phyloP scores from a whole-genome alignment of 352 stramenopile species.

The Phytophthora chlamydospora region DNA sequence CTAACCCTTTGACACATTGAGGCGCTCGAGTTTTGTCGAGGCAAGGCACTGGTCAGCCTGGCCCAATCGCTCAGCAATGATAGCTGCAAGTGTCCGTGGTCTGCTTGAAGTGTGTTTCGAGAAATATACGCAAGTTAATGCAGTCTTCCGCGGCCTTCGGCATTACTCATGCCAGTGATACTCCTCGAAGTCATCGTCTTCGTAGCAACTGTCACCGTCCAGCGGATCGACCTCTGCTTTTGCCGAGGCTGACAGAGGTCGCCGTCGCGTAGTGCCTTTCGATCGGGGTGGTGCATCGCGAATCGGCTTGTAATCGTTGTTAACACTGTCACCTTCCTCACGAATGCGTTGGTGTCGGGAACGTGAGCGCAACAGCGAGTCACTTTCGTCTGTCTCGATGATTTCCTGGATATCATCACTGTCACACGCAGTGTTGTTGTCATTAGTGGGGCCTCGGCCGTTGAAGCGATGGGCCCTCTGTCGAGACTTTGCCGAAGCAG shows the following conservation, averaged over 20 bases:
- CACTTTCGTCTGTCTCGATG: slow-evolving; percentile 66
- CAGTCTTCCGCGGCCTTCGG: no score
- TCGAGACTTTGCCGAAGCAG: slow-evolving; percentile 28
- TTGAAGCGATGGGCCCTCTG: slow-evolving; percentile 5
- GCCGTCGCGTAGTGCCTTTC: slow-evolving; percentile 17
- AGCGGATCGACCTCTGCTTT: slow-evolving; percentile 41
- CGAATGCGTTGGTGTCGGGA: slow-evolving; percentile 4
- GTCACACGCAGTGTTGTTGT: slow-evolving; percentile 62
- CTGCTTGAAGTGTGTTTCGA: no score
- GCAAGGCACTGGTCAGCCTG: slow-evolving; percentile 27
- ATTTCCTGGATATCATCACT: slow-evolving; percentile 85
- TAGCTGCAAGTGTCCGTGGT: no score
- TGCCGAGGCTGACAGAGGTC: slow-evolving; percentile 15
- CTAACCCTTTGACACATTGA: no score
- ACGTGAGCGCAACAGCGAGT: slow-evolving; percentile 10
- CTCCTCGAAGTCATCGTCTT: slow-evolving; percentile 82
- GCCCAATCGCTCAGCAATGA: slow-evolving; percentile 10
- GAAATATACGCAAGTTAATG: no score
- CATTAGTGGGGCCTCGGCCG: slow-evolving; percentile 13
- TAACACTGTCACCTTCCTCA: slow-evolving; percentile 5
- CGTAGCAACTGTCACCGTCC: slow-evolving; percentile 65
- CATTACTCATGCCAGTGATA: slow-evolving; percentile 33
- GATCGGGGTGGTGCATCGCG: slow-evolving; percentile 7
- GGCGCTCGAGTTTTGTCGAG: no score
- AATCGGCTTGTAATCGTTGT: slow-evolving; percentile 19